These are phyloP conservation scores for Apiospora arundinis DNA, from an alignment of 2,329 filamentous ascomycete genomes.

Conservation along the genomic window DNA sequence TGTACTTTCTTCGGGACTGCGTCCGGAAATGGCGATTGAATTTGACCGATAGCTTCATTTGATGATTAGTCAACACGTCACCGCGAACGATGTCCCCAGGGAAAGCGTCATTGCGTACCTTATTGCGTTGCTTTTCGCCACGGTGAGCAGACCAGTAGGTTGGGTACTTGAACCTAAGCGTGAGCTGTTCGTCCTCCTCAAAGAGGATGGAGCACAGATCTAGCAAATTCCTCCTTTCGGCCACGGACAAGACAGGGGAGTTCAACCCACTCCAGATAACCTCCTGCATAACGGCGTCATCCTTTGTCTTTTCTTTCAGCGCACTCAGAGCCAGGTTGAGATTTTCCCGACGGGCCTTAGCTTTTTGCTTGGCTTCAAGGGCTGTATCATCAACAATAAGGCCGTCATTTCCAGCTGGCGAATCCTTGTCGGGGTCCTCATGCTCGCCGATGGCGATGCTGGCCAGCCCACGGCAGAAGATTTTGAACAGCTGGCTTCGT, in stretches of 20 bases:
- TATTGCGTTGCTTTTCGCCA: constrained; percentile 34
- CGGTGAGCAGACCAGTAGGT: constrained; percentile 49
- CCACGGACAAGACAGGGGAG: constrained; percentile 52
- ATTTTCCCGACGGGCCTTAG: constrained; percentile 54
- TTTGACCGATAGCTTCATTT: constrained; percentile 28
- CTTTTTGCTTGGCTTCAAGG: constrained; percentile 52
- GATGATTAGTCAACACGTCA: neutral
- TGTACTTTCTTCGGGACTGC: constrained; percentile 36
- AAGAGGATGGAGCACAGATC: constrained; percentile 59
- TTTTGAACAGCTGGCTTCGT: constrained; percentile 64
- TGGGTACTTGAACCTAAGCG: constrained; percentile 54
- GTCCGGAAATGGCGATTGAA: constrained; percentile 37
- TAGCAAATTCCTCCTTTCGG: constrained; percentile 56
- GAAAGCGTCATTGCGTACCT: constrained; percentile 14
- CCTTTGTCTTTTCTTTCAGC: constrained; percentile 54
- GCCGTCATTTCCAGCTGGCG: constrained; percentile 40
- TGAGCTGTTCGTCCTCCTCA: constrained; percentile 52
- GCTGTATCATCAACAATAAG: constrained; percentile 55
- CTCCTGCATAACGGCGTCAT: constrained; percentile 50
- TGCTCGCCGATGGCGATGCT: constrained; percentile 69
- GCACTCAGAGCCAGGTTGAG: constrained; percentile 54
- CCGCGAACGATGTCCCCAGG: neutral
- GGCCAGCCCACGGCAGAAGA: constrained; percentile 65
- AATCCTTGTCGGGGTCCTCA: constrained; percentile 38
- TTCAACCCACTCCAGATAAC: constrained; percentile 57